Base-by-base conservation (phyloP, 2,329 filamentous ascomycete genomes). In the Aureobasidium mangrovei region DNA sequence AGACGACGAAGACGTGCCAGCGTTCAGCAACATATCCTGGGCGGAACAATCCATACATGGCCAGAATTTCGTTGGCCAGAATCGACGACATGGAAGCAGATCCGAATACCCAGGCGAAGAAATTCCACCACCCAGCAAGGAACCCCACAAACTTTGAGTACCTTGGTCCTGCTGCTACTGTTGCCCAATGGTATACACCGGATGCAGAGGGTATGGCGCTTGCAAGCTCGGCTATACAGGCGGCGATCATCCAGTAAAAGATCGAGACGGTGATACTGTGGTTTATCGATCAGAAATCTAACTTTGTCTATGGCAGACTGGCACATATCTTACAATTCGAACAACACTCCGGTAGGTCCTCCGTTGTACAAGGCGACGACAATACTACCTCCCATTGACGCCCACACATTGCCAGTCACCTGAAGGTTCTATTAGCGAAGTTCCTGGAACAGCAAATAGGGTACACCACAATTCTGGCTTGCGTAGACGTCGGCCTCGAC, bases 171-270 rank as follows among this genome's bases (percentile, higher is more conserved):
- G 71, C 70, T 1, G 76, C 77, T 24, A 78, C 68, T 3, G 71
- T 72, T 3, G 76, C 75, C 76, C 75, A 79, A 56, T 79, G 76
- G 60, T 79, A 79, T 7, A 79, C 75, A 4, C 66, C 68, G 6
- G 61, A 65, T 4, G 65, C 62, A 3, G 65, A 64, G 0, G 68
- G 67, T 7, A 70, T 67, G 3, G 68, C 63, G 26, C 62, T 67
- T 3, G 74, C 72, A 40, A 78, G 67, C 59, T 78, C 76, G 18
- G 77, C 76, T 42, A 80, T 70, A 32, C 71, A 77, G 5, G 74
- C 71, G 35, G 72, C 73, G 54, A 79, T 71, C 61, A 76, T 68
- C 62, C 72, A 74, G 62, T 79, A 79, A 63, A 76, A 77, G 38
- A 76, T 61, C 1, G 72, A 73, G 3, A 75, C 71, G 12, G 67